These are phyloP conservation scores for Mycena alexandri DNA, from an alignment of 768 basidiomycete genomes.

Conservation along the genomic window DNA sequence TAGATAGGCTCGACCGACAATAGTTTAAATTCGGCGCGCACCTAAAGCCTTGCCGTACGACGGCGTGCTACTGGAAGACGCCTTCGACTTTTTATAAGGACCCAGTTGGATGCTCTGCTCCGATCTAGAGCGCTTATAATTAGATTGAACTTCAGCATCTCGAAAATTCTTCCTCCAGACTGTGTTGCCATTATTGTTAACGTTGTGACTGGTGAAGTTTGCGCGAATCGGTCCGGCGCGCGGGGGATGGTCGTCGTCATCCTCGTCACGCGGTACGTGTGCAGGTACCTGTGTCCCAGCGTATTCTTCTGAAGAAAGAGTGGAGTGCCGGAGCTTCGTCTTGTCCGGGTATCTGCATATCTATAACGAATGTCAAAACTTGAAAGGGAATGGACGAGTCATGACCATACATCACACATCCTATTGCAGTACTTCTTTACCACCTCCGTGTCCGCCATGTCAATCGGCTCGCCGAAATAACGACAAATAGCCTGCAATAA, in stretches of 20 bases:
- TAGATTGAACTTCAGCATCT: slow-evolving; percentile 13
- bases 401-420: slow-evolving; percentile 82
- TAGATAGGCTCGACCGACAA: not conserved
- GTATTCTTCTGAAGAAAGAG: slow-evolving; percentile 59
- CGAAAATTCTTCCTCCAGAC: slow-evolving; percentile 27
- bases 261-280: slow-evolving; percentile 16
- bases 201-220: slow-evolving; percentile 30
- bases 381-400: not conserved
- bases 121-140: slow-evolving; percentile 21
- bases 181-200: not conserved
- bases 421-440: slow-evolving; percentile 70
- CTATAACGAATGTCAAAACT: slow-evolving; percentile 49
- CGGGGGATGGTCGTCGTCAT: slow-evolving; percentile 35
- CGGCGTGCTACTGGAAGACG: slow-evolving; percentile 10
- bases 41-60: slow-evolving; percentile 45
- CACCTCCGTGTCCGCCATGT: slow-evolving; percentile 57
- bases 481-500: slow-evolving; percentile 73
- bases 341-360: slow-evolving; percentile 86
- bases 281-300: slow-evolving; percentile 42
- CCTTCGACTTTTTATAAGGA: slow-evolving; percentile 21
- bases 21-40: slow-evolving; percentile 31
- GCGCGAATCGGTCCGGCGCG: slow-evolving; percentile 32
- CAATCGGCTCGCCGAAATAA: slow-evolving; percentile 82
- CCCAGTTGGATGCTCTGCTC: slow-evolving; percentile 13
- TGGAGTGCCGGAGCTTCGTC: slow-evolving; percentile 59